A percentile compares a stretch with the other conserved stretches of the same genome.
These are phyloP conservation scores for Piper longum DNA, from an alignment of 164 flowering plant genomes.

Conservation along the genomic window DNA sequence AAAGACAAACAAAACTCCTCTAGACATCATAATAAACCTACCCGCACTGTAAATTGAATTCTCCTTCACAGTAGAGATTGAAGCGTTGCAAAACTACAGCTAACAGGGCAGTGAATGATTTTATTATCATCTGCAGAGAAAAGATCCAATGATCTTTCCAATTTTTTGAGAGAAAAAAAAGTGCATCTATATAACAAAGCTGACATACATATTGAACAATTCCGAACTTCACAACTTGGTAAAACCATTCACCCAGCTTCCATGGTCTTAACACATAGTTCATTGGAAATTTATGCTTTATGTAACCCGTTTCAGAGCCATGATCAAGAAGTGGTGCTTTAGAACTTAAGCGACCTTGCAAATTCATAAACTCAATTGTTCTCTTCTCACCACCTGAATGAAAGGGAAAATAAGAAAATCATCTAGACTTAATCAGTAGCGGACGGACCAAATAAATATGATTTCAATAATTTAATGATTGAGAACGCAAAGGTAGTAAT, in stretches of 20 bases:
- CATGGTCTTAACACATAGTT: conserved; percentile 70
- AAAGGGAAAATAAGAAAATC: not conserved
- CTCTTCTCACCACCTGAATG: conserved; percentile 80
- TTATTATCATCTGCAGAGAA: conserved; percentile 72
- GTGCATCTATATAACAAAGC: not conserved
- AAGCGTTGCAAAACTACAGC: conserved; percentile 85
- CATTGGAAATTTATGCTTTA: conserved; percentile 91
- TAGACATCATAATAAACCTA: conserved; percentile 18
- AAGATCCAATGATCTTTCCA: not conserved
- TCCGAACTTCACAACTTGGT: conserved; percentile 82
- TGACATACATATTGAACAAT: conserved; percentile 94
- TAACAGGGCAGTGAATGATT: conserved; percentile 49
- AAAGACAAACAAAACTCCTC: too few relatives aligned
- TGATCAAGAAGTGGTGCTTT: conserved; percentile 57
- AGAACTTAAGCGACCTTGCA: conserved; percentile 53
- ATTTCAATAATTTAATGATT: not conserved
- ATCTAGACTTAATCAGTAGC: not conserved
- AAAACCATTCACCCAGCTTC: conserved; percentile 83
- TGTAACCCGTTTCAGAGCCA: conserved; percentile 43
- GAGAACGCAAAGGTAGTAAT: not conserved
- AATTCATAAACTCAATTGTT: conserved; percentile 71
- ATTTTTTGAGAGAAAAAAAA: too few relatives aligned
- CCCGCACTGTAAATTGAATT: conserved; percentile 81
- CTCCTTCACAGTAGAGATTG: conserved; percentile 94
- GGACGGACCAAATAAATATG: not conserved